Evolutionary conservation across 441 rosid species (phyloP).

Genomic region (Pelargonium exstipulatum): DNA sequence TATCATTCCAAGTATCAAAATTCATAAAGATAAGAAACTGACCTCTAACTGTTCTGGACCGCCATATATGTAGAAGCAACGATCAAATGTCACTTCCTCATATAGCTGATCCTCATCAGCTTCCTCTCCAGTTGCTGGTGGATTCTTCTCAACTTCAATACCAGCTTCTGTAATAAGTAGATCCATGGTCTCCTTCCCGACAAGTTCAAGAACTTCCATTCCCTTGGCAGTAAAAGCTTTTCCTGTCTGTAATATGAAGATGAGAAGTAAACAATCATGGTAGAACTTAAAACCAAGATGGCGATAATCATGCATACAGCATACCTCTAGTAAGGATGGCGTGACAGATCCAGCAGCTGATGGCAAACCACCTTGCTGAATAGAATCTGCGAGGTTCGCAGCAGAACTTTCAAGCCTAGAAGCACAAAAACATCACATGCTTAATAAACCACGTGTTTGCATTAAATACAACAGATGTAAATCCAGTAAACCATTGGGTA

Average conservation of each 20-base stretch:
- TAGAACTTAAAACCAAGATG: constrained; percentile 15
- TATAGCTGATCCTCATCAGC: constrained; percentile 58
- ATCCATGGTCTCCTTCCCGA: constrained; percentile 96
- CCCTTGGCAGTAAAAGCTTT: constrained; percentile 91
- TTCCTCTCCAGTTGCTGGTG: constrained; percentile 33
- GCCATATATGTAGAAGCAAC: constrained; percentile 96
- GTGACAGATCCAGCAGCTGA: constrained; percentile 60
- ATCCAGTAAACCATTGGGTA: background rate
- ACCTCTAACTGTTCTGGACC: constrained; percentile 99
- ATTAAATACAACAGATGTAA: background rate
- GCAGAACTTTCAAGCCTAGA: constrained; percentile 83
- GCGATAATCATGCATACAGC: constrained; percentile 35
- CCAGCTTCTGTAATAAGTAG: constrained; percentile 80
- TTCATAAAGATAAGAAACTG: constrained; percentile 21
- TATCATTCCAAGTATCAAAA: constrained; percentile 20
- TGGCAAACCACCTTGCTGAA: constrained; percentile 63
- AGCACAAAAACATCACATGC: constrained; percentile 14
- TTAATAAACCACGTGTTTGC: constrained; percentile 4
- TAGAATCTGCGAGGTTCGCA: constrained; percentile 51
- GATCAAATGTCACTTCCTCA: constrained; percentile 90
- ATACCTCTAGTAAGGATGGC: constrained; percentile 85
- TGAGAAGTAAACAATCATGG: constrained; percentile 18
- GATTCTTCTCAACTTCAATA: constrained; percentile 54
- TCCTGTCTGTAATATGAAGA: constrained; percentile 55
- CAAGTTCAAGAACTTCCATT: constrained; percentile 88